These are phyloP conservation scores for Maudiozyma pseudohumilis DNA, from an alignment of 805 yeast species.

Conservation along the genomic window DNA sequence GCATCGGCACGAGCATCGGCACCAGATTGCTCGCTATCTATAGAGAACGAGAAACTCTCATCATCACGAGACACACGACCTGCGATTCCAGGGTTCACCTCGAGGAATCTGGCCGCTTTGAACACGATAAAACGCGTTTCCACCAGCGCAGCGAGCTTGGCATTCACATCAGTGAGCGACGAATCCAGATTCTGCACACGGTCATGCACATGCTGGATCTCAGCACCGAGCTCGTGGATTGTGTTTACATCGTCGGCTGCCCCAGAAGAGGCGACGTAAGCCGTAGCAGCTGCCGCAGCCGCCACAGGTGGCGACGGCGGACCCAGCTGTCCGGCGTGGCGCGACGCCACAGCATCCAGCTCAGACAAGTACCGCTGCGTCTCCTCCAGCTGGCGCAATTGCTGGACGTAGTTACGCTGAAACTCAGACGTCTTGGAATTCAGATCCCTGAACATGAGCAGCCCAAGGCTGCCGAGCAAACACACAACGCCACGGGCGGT, in stretches of 20 bases:
- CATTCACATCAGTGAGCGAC: conserved; percentile 53
- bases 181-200: conserved; percentile 62
- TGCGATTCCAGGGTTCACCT: conserved; percentile 27
- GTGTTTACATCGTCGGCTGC: conserved; percentile 29
- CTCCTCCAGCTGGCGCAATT: conserved; percentile 72
- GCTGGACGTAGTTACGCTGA: conserved; percentile 85
- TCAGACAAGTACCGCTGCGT: conserved; percentile 64
- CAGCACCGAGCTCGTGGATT: conserved; percentile 51
- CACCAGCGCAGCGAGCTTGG: conserved; percentile 52
- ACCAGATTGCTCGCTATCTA: conserved; percentile 7
- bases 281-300: conserved; percentile 14
- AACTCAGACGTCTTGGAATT: conserved; percentile 74
- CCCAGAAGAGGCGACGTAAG: conserved; percentile 14
- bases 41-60: conserved; percentile 20
- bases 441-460: conserved; percentile 80
- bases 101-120: conserved; percentile 41
- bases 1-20: conserved; percentile 5
- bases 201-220: conserved; percentile 57
- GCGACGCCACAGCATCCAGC: conserved; percentile 39
- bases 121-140: conserved; percentile 60
- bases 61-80: conserved; percentile 21
- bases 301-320: no score
- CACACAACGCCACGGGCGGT: conserved; percentile 75
- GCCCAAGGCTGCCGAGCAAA: conserved; percentile 76
- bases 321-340: conserved; percentile 32